Evolutionary conservation across 1,284 basidiomycete genomes (phyloP).

Genomic region (Heterobasidion occidentale): DNA sequence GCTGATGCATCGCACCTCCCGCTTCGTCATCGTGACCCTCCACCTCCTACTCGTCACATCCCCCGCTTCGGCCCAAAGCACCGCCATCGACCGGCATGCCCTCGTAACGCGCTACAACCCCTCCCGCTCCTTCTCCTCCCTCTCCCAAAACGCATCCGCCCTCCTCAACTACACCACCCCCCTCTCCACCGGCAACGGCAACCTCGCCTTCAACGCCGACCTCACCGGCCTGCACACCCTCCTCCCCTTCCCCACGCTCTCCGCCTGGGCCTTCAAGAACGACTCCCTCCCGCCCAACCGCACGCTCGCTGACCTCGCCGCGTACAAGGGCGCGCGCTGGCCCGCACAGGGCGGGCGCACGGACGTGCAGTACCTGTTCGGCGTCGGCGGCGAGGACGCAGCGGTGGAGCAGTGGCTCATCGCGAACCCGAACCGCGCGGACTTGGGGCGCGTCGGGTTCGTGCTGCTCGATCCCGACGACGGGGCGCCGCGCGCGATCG

Average conservation of each 20-base stretch:
- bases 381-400: slow-evolving; percentile 26
- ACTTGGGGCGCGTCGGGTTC: slow-evolving; percentile 44
- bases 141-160: background rate
- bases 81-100: slow-evolving; percentile 26
- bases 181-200: slow-evolving; percentile 55
- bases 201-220: slow-evolving; percentile 55
- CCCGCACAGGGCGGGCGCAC: slow-evolving; percentile 33
- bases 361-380: slow-evolving; percentile 45
- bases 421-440: slow-evolving; percentile 49
- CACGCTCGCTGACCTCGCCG: slow-evolving; percentile 35
- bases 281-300: slow-evolving; percentile 39
- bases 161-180: slow-evolving; percentile 37
- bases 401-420: slow-evolving; percentile 48
- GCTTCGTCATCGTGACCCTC: no score
- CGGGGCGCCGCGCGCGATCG: slow-evolving; percentile 28
- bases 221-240: slow-evolving; percentile 52
- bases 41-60: no score
- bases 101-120: slow-evolving; percentile 49
- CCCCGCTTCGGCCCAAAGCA: background rate
- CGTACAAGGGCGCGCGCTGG: slow-evolving; percentile 42
- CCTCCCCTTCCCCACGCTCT: slow-evolving; percentile 46
- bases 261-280: slow-evolving; percentile 59
- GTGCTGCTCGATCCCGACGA: slow-evolving; percentile 26
- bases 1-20: no score
- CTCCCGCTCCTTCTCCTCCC: slow-evolving; percentile 19